Conservation (phyloP, 441 rosid genomes). For the Cnidoscolus chayamansa region DNA sequence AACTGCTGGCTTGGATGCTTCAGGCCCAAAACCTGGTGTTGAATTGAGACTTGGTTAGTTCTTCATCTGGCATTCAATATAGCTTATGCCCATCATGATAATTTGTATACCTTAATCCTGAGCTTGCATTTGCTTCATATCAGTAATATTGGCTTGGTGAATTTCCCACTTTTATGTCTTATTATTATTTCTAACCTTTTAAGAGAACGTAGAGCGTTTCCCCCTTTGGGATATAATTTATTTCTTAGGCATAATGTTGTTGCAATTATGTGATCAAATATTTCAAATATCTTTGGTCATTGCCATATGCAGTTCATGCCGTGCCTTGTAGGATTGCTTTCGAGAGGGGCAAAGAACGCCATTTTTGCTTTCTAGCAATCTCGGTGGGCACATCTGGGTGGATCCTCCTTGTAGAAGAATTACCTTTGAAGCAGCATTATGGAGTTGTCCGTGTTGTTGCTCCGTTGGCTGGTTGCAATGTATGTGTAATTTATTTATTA, state of each 20-base stretch:
- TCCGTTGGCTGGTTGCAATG: conserved; percentile 82
- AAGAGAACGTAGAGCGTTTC: background rate
- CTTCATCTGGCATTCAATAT: conserved; percentile 10
- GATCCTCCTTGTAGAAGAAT: conserved; percentile 81
- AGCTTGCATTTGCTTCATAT: background rate
- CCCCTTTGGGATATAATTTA: background rate
- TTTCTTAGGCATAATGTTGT: background rate
- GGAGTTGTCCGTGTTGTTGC: conserved; percentile 80
- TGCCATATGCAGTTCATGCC: conserved; percentile 70
- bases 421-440: conserved; percentile 50
- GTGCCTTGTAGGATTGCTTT: conserved; percentile 91
- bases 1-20: conserved; percentile 60
- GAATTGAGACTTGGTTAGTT: conserved; percentile 71
- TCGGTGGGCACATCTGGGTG: conserved; percentile 75
- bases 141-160: background rate
- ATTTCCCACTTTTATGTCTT: background rate
- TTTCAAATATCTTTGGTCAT: conserved; percentile 25
- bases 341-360: conserved; percentile 91
- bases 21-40: conserved; percentile 76
- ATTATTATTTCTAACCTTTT: background rate
- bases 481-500: conserved; percentile 31
- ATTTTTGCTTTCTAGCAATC: conserved; percentile 62
- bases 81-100: background rate
- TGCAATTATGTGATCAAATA: conserved; percentile 17
- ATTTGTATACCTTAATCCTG: background rate